Conservation (phyloP, 176 grass and related monocot genomes). For the Eragrostis curvula region DNA sequence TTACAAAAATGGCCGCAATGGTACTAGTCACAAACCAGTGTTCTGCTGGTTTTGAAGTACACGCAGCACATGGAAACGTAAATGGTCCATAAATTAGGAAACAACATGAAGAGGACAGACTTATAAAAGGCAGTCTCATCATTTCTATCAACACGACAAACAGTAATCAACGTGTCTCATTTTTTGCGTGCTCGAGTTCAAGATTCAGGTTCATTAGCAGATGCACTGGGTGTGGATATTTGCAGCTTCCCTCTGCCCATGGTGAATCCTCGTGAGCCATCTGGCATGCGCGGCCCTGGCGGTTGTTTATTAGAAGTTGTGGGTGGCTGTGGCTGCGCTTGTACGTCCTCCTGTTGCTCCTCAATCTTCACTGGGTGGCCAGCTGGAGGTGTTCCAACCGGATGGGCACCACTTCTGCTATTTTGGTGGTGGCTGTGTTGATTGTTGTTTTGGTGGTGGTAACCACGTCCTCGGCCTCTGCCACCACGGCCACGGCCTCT, state of each 20-base stretch:
- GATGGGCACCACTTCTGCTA: conserved; percentile 47
- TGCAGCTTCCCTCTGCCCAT: conserved; percentile 81
- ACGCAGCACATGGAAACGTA: conserved; percentile 37
- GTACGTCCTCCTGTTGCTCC: conserved; percentile 33
- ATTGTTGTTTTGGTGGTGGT: conserved; percentile 62
- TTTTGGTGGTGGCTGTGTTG: conserved; percentile 54
- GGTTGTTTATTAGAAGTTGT: conserved; percentile 64
- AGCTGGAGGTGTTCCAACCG: conserved; percentile 57
- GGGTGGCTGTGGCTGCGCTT: conserved; percentile 41
- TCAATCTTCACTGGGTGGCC: conserved; percentile 45
- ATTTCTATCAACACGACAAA: conserved; percentile 49
- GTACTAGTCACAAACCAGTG: conserved; percentile 39
- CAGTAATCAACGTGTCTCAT: conserved; percentile 8
- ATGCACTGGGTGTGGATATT: conserved; percentile 4
- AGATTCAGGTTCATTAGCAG: conserved; percentile 35
- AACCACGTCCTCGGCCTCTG: conserved; percentile 62
- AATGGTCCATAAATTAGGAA: conserved; percentile 46
- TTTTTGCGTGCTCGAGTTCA: neutral
- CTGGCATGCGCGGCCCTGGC: conserved; percentile 82
- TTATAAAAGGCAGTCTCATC: conserved; percentile 58
- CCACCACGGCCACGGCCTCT: conserved; percentile 61
- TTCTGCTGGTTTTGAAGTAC: conserved; percentile 46
- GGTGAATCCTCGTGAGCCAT: conserved; percentile 79
- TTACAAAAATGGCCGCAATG: conserved; percentile 39
- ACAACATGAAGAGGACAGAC: conserved; percentile 44